Evolutionary conservation across 2,329 filamentous ascomycete species (phyloP), one percentile per base, ranked within the genome.

Genomic region (Reticulascus tulasneorum): DNA sequence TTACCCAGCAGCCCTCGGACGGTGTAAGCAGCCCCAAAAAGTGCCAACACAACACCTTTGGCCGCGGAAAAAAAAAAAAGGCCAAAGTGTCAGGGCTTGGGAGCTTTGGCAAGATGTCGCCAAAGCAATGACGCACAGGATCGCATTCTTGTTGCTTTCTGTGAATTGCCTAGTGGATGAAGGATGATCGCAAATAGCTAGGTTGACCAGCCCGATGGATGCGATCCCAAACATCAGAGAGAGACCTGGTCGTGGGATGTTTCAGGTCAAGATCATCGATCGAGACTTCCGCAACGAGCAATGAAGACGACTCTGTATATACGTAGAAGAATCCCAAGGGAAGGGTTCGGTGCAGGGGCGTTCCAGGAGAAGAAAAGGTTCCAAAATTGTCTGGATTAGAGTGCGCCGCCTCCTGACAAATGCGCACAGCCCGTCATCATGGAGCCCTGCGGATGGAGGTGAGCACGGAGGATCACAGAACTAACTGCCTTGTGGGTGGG

Each of bases 321-420:
- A 40, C 20, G 29, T 13, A 3, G 13, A 21, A 7, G 16, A 11
- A 6, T 18, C 9, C 15, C 15, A 16, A 11, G 18, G 13, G 27
- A 15, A 16, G 22, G 23, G n/a, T 24, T 21, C n/a, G 25, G 27
- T 16, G 26, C 19, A 28, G 16, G 26, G 28, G 13, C 16, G 24
- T 25, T 33, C 15, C 32, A 42, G 37, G 40, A 40, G 40, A 33
- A 29, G 13, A 19, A 22, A 1, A 13, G 32, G 37, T 36, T 42
- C 32, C 31, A 40, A 29, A 31, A 21, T 28, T 32, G 40, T 42
- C 37, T 36, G 32, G 22, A 37, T 23, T 30, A 42, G 10, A 42
- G 40, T 42, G 24, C 37, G 16, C n/a, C n/a, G n/a, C n/a, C n/a
- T n/a, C 13, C 35, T 31, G 31, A 13, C 17, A 42, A 23, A 25